Base-by-base conservation (phyloP, 306 rosid species). In the Aeschynomene evenia region DNA sequence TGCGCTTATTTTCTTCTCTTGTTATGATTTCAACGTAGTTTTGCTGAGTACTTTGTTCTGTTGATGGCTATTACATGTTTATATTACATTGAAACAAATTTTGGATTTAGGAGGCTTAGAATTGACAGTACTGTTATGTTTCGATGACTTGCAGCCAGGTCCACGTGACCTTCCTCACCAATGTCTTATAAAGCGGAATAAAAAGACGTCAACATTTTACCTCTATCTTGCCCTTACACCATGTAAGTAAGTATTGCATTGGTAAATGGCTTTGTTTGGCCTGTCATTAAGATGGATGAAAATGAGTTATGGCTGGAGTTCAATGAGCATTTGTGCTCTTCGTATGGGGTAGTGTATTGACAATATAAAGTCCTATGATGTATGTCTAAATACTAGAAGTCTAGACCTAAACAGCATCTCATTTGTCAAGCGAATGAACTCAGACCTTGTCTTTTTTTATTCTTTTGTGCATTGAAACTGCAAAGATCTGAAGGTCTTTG, bases 141-240 rank as follows among this genome's bases (percentile, higher is more conserved):
- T 82, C 42, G 80, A 57, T 83, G 72, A 66, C 57, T 40, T 91
- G 80, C 96, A 95, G 99, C 89, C 99, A 23, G 99, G 99, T 37
- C 95, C 97, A 15, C 81, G 81, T 0, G 95, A 84, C n/a, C 20
- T 19, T 21, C 86, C 97, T 2, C 89, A 91, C 73, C 96, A 89
- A 5, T 95, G 99, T 79, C 83, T 95, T 53, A 91, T 95, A 55
- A 89, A 83, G 86, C 83, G 99, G 72, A 85, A 86, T 85, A 89
- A 91, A 86, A 95, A 84, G 87, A 89, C 91, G 64, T 84, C 96
- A 13, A 91, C 97, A 0, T 89, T 91, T 83, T 87, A 77, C 77
- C 88, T 95, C 19, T 84, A 80, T 73, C 97, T 95, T 24, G 88
- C 97, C 61, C 93, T 95, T 79, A 64, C 85, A 58, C 79, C 91